Evolutionary conservation across 805 yeast genomes (phyloP).

Genomic region (Naumovozyma castellii): DNA sequence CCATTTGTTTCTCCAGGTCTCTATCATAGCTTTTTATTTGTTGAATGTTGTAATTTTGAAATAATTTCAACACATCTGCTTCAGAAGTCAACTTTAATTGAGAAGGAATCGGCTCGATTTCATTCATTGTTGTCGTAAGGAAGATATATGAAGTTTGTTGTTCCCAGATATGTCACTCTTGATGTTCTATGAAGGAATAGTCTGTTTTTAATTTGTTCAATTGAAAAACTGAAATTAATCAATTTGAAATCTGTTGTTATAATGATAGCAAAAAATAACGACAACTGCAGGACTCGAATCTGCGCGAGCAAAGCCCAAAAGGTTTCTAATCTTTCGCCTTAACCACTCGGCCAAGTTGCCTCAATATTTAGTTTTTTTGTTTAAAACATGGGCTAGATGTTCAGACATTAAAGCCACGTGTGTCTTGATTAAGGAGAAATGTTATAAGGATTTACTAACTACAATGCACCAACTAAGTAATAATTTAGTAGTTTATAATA

Average conservation of each 20-base stretch:
- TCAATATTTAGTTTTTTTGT: too few relatives aligned
- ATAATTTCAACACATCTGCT: background rate
- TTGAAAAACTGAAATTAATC: too few relatives aligned
- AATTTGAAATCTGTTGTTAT: too few relatives aligned
- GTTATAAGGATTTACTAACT: too few relatives aligned
- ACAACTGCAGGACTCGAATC: conserved; percentile 70
- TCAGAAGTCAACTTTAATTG: background rate
- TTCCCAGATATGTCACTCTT: too few relatives aligned
- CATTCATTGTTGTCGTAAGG: background rate
- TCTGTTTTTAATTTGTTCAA: too few relatives aligned
- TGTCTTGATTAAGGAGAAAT: too few relatives aligned
- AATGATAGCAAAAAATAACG: conserved; percentile 43
- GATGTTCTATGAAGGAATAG: too few relatives aligned
- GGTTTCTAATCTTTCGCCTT: conserved; percentile 57
- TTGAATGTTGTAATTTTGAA: background rate
- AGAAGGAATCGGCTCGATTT: background rate
- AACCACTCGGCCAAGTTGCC: conserved; percentile 57
- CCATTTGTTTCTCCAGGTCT: conserved; percentile 11
- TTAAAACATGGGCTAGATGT: background rate
- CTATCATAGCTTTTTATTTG: conserved; percentile 10
- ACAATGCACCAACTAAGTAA: too few relatives aligned
- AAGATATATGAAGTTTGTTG: too few relatives aligned
- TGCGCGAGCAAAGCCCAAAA: conserved; percentile 53
- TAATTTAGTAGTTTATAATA: too few relatives aligned
- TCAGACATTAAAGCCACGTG: too few relatives aligned